These are phyloP conservation scores for Coccomyxa sp. DNA, from an alignment of 139 green algal genomes.

Conservation along the genomic window DNA sequence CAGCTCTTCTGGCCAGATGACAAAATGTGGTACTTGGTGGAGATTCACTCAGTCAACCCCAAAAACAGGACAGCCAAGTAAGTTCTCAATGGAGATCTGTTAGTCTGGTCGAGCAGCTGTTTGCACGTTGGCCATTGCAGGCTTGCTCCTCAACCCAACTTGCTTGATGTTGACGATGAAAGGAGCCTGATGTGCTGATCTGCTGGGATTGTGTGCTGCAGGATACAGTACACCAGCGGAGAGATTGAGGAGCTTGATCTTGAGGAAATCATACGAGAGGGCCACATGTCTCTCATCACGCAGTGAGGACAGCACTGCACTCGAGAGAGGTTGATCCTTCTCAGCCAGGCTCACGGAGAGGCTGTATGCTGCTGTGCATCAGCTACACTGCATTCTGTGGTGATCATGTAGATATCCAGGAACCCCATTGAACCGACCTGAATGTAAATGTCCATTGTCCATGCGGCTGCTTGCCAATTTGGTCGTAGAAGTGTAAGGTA, in stretches of 20 bases:
- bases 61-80: conserved; percentile 66
- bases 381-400: no score
- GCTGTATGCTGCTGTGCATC: no score
- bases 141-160: not conserved
- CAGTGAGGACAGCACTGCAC: not conserved
- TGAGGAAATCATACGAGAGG: conserved; percentile 75
- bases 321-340: no score
- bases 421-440: no score
- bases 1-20: conserved; percentile 91
- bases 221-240: conserved; percentile 73
- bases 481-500: no score
- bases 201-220: conserved; percentile 27
- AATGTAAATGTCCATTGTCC: no score
- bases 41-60: conserved; percentile 67
- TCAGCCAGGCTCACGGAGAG: no score
- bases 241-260: conserved; percentile 81
- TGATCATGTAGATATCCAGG: no score
- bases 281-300: conserved; percentile 60
- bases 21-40: conserved; percentile 77
- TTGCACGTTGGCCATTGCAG: not conserved
- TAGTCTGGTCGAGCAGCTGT: not conserved
- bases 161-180: not conserved
- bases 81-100: conserved; percentile 11
- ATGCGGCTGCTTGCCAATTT: no score
- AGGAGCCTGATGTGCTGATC: not conserved